Evolutionary conservation across 139 green algal species (phyloP).

Genomic region (Astrephomene gubernaculifera): DNA sequence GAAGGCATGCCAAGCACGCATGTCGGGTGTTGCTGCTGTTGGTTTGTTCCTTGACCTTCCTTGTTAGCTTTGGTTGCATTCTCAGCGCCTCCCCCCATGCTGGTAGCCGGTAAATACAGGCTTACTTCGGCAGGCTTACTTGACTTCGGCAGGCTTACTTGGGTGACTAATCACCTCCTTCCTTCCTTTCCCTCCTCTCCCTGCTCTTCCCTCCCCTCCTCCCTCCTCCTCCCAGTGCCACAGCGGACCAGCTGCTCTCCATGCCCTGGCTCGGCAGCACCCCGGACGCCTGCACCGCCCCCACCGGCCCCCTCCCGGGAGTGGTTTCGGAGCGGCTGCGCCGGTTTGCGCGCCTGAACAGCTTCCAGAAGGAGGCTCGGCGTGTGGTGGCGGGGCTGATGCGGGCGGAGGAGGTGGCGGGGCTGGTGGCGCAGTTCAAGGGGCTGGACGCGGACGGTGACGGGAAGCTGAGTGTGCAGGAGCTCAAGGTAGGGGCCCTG

Average conservation of each 20-base stretch:
- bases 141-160: not conserved
- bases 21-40: too few species aligned
- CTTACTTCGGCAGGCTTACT: too few species aligned
- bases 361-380: slow-evolving; percentile 43
- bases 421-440: slow-evolving; percentile 62
- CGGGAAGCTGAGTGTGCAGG: slow-evolving; percentile 21
- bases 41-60: too few species aligned
- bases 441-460: slow-evolving; percentile 63
- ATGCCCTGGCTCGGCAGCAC: slow-evolving; percentile 39
- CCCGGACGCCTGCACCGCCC: slow-evolving; percentile 29
- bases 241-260: slow-evolving; percentile 70
- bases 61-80: too few species aligned
- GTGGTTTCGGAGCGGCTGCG: slow-evolving; percentile 84
- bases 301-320: slow-evolving; percentile 24
- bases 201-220: not conserved
- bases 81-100: too few species aligned
- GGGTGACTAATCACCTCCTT: not conserved
- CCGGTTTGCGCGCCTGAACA: slow-evolving; percentile 92
- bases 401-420: slow-evolving; percentile 68
- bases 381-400: slow-evolving; percentile 51
- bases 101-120: too few species aligned
- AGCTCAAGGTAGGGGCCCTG: slow-evolving; percentile 4
- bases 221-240: slow-evolving; percentile 48
- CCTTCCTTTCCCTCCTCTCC: not conserved
- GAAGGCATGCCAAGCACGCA: too few species aligned